Base-by-base conservation (phyloP, 768 basidiomycete genomes). In the Lactarius evosmus region DNA sequence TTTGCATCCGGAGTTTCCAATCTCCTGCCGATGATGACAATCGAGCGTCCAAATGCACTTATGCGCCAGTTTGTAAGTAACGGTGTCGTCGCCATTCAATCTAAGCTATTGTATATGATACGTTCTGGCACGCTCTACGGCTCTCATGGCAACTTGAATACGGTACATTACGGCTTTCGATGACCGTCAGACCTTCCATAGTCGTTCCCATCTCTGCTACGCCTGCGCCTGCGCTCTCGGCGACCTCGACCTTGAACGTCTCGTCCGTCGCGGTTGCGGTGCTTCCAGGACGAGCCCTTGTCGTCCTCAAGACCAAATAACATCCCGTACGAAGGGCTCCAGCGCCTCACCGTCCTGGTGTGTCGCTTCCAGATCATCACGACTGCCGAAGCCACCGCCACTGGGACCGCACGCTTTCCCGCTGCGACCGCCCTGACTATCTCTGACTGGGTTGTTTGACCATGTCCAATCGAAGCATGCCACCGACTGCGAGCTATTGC, bases 111-210 rank as follows among this genome's bases (percentile, higher is more conserved):
- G 79, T 89, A 30, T 7, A 95, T 95, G 70, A 79, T 89, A 30
- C 85, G 95, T 38, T 95, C 95, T 78, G 88, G 86, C 61, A 95
- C 93, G 0, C 94, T 95, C 0, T 85, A 87, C 66, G 92, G 93
- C 1, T 82, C 87, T 1, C 79, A 83, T 60, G 94, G 92, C n/a
- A 89, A 86, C 65, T n/a, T n/a, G n/a, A n/a, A n/a, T n/a, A 89
- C 93, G 2, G 92, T 93, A 69, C 67, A 83, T 75, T 14, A 7
- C 12, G 7, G 3, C n/a, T 16, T 44, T 34, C 22, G 4, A 8
- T 34, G 25, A 34, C 34, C n/a, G 54, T 11, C 7, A 22, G 30
- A 27, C 33, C 41, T 30, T 55, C 38, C 16, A 38, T n/a, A 27
- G 16, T 36, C 33, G 19, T 63, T 58, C 12, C 11, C 14, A 22